Conservation (phyloP, 129 eudicot species). For the Tagetes patula region DNA sequence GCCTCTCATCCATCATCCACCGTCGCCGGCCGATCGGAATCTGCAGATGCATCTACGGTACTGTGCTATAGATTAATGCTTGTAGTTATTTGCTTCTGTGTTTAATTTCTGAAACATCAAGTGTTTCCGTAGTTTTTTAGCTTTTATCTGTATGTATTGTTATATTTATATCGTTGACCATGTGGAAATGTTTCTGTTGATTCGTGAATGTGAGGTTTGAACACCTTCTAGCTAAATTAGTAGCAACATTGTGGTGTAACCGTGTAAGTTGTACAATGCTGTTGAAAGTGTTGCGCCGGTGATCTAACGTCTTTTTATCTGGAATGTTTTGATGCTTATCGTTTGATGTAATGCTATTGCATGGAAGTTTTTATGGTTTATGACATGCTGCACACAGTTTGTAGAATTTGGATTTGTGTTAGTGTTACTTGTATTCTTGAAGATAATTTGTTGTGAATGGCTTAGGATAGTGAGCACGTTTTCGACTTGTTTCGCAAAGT, state of each 20-base stretch:
- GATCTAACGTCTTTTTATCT: not conserved
- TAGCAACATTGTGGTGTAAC: slow-evolving; percentile 30
- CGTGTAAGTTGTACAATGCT: slow-evolving; percentile 1
- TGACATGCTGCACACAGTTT: not conserved
- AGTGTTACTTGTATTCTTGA: not conserved
- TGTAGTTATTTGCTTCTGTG: not conserved
- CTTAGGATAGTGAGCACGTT: not conserved
- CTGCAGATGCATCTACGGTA: slow-evolving; percentile 45
- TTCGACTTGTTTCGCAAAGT: slow-evolving; percentile 11
- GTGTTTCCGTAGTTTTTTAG: not conserved
- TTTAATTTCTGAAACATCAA: not conserved
- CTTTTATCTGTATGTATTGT: not conserved
- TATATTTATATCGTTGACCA: not conserved
- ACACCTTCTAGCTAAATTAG: slow-evolving; percentile 11
- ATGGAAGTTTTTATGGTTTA: not conserved
- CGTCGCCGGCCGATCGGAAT: slow-evolving; percentile 49
- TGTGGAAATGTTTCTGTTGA: slow-evolving; percentile 1
- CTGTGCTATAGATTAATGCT: not conserved
- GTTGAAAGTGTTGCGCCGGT: slow-evolving; percentile 1
- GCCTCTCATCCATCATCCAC: slow-evolving; percentile 37
- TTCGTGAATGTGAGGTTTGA: not conserved
- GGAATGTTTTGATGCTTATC: not conserved
- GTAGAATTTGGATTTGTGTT: slow-evolving; percentile 5
- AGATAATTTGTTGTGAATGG: not conserved
- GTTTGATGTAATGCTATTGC: not conserved